Percentiles rank a stretch among this genome's conserved stretches.
phyloP scores from a whole-genome alignment of 495 filamentous ascomycete species.

The Penicillium cosmopolitanum region DNA sequence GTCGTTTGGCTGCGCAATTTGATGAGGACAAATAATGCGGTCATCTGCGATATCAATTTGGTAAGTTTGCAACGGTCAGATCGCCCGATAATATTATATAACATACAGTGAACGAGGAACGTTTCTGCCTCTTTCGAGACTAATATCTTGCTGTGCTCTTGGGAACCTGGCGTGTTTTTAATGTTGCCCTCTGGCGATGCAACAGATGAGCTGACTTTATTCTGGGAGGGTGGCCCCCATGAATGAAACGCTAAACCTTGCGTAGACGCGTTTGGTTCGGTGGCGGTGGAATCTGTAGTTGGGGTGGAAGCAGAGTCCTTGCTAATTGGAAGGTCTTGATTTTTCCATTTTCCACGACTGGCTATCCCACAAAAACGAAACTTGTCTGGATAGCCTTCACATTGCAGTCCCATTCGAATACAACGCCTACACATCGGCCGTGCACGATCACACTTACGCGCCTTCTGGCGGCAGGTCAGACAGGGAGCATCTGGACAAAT shows the following conservation, averaged over 20 bases:
- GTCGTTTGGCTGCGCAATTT: conserved; percentile 35
- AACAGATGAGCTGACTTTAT: not conserved
- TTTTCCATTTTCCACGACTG: conserved; percentile 44
- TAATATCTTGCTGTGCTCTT: conserved; percentile 8
- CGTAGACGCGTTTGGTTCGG: not conserved
- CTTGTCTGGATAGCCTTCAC: conserved; percentile 45
- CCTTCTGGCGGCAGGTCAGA: conserved; percentile 28
- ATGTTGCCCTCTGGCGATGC: not conserved
- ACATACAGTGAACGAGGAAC: conserved; percentile 36
- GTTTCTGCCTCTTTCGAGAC: conserved; percentile 8
- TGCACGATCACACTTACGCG: conserved; percentile 28
- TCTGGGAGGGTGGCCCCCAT: not conserved
- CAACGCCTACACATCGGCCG: conserved; percentile 26
- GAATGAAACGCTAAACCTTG: not conserved
- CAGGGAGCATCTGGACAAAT: conserved; percentile 23
- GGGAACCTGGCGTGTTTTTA: not conserved
- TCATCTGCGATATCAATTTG: conserved; percentile 30
- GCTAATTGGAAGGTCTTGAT: conserved; percentile 12
- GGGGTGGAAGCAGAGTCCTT: not conserved
- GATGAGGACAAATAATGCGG: conserved; percentile 40
- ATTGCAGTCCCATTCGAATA: conserved; percentile 27
- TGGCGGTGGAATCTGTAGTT: not conserved
- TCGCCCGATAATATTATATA: too few relatives aligned
- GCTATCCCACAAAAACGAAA: conserved; percentile 45
- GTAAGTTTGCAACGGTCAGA: not conserved